Base-by-base conservation (phyloP, 352 stramenopile species). In the Thraustochytrium sp. region DNA sequence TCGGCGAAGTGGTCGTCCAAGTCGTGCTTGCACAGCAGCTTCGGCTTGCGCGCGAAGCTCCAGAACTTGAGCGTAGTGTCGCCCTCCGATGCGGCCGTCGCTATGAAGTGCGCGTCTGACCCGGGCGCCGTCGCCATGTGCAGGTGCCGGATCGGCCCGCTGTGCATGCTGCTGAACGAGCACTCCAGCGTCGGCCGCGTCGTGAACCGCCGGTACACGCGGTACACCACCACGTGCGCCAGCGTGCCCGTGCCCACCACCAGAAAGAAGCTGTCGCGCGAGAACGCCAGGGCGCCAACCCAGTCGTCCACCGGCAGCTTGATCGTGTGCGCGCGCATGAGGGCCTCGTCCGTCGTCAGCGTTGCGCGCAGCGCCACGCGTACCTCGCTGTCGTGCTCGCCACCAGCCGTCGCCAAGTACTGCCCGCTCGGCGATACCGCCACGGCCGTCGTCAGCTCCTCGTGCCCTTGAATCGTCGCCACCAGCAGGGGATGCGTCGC, bases 21-120 rank as follows among this genome's bases (percentile, higher is more conserved):
- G 13, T 72, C 59, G 36, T 46, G 26, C 40, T 72, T 72, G 40
- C 46, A 46, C 36, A 72, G 34, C 11, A 72, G 26, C 9, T 72
- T 72, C 11, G 59, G 13, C 59, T 72, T 72, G 13, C 21, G 23
- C 34, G 13, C 34, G n/a, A 72, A 72, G 26, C 59, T 49, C 59
- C 59, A 72, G 36, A 72, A 72, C 40, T 72, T 72, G 40, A 72
- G 59, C 34, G 59, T 46, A 0, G 59, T 72, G 40, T 72, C 59
- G 36, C 36, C 9, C 9, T 49, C 59, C 40, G 59, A 72, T 11
- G 59, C 59, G 26, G 59, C 59, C 8, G 13, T 72, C 34, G 5
- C 59, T 44, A 72, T 72, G 40, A 34, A 72, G 59, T 72, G n/a
- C 9, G 34, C 26, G 34, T 72, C 59, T n/a, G 59, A 31, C 4